Percentiles rank a stretch among this genome's conserved stretches.
phyloP scores from a whole-genome alignment of 2,329 filamentous ascomycete genomes.

The Pseudopyricularia javanii region DNA sequence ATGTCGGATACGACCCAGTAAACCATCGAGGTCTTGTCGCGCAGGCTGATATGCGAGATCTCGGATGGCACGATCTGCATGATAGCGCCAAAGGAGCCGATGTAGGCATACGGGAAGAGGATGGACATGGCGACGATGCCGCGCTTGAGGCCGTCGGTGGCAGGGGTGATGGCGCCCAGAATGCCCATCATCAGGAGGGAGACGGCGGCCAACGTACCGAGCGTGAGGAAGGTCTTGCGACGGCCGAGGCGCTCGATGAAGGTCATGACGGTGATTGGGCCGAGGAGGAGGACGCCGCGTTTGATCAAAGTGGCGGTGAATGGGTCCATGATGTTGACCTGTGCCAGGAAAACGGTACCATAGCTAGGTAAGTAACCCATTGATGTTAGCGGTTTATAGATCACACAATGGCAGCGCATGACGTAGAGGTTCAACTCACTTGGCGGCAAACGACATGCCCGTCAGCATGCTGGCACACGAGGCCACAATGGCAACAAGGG shows the following conservation, averaged over 20 bases:
- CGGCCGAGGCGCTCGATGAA: slow-evolving; percentile 1
- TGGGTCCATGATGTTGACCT: slow-evolving; percentile 1
- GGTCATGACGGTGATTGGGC: not conserved
- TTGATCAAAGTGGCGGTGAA: slow-evolving; percentile 3
- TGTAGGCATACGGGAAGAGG: slow-evolving; percentile 1
- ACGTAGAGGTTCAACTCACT: not conserved
- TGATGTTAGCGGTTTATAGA: too few relatives aligned
- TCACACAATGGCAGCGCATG: too few relatives aligned
- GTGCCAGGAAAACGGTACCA: not conserved
- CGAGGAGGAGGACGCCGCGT: not conserved
- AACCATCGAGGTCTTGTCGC: slow-evolving; percentile 2
- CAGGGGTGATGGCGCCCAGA: not conserved
- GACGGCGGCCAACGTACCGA: not conserved
- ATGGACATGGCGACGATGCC: slow-evolving; percentile 2
- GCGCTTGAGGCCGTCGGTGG: not conserved
- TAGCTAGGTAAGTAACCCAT: too few relatives aligned
- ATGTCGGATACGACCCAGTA: slow-evolving; percentile 5
- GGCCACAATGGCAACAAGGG: not conserved
- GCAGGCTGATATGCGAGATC: slow-evolving; percentile 2
- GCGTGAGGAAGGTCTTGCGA: not conserved
- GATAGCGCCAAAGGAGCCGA: not conserved
- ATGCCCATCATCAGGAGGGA: slow-evolving; percentile 1
- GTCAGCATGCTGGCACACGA: slow-evolving; percentile 1
- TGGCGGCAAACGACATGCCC: not conserved
- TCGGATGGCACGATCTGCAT: slow-evolving; percentile 3